phyloP scores from a whole-genome alignment of 208 protist genomes.

The Acanthamoeba polyphaga region DNA sequence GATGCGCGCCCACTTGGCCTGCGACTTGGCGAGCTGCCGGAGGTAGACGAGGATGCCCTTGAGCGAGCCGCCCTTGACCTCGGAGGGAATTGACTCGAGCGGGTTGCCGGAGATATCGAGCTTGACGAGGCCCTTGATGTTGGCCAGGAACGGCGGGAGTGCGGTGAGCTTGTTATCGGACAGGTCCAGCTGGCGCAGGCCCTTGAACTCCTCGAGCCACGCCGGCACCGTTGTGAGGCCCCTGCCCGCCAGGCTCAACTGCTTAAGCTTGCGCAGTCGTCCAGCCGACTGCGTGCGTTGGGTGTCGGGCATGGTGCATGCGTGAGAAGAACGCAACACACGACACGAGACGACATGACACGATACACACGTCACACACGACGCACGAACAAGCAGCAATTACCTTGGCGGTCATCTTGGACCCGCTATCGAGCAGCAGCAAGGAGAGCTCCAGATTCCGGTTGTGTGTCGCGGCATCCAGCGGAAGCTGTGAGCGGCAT shows the following conservation, averaged over 20 bases:
- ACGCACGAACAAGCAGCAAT: background rate
- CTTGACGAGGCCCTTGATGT: background rate
- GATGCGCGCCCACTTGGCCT: conserved; percentile 16
- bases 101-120: conserved; percentile 11
- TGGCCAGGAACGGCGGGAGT: conserved; percentile 15
- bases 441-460: background rate
- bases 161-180: conserved; percentile 39
- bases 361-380: background rate
- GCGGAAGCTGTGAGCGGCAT: background rate
- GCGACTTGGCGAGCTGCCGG: conserved; percentile 37
- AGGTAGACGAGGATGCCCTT: conserved; percentile 53
- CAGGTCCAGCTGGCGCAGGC: conserved; percentile 12
- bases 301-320: background rate
- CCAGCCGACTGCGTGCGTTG: background rate
- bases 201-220: conserved; percentile 10
- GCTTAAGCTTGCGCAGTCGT: background rate
- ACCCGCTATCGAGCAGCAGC: background rate
- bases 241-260: conserved; percentile 8
- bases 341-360: background rate
- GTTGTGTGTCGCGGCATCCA: conserved; percentile 25
- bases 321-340: background rate
- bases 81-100: conserved; percentile 54
- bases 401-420: conserved; percentile 16
- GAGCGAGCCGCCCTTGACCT: conserved; percentile 67
- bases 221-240: conserved; percentile 6